phyloP scores from a whole-genome alignment of 345 rosid species.

The Citropsis articulata region DNA sequence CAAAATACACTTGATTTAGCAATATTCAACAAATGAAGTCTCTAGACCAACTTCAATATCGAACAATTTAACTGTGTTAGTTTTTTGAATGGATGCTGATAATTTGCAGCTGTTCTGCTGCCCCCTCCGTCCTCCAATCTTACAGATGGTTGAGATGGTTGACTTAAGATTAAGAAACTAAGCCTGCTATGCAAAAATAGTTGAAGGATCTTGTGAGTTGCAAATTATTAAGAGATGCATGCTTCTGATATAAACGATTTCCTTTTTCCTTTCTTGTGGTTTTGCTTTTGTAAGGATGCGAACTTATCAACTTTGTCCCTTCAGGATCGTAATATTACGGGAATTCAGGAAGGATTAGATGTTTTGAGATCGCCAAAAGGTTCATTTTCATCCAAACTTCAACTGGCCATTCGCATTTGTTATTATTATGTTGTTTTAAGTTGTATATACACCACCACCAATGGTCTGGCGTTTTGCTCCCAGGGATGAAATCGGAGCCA shows the following conservation, averaged over 20 bases:
- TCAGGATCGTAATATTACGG: slow-evolving; percentile 39
- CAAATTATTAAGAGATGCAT: background rate
- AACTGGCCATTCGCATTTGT: background rate
- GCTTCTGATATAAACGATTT: background rate
- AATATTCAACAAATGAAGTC: background rate
- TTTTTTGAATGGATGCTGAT: background rate
- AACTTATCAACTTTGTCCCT: background rate
- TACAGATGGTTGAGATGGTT: background rate
- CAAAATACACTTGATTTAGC: background rate
- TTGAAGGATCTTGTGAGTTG: background rate
- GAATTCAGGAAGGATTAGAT: slow-evolving; percentile 29
- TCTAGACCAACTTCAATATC: background rate
- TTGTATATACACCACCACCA: background rate
- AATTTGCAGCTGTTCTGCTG: background rate
- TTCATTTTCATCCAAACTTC: slow-evolving; percentile 13
- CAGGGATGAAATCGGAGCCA: slow-evolving; percentile 9
- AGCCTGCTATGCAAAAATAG: background rate
- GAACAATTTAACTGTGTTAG: background rate
- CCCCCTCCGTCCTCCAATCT: background rate
- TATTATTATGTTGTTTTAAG: background rate
- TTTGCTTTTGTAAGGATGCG: background rate
- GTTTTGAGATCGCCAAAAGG: slow-evolving; percentile 23
- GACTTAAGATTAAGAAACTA: background rate
- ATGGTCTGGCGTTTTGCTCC: background rate
- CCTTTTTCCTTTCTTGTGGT: background rate